These are phyloP conservation scores for Kalmusia sp. DNA, from an alignment of 2,329 filamentous ascomycete genomes.

Conservation along the genomic window DNA sequence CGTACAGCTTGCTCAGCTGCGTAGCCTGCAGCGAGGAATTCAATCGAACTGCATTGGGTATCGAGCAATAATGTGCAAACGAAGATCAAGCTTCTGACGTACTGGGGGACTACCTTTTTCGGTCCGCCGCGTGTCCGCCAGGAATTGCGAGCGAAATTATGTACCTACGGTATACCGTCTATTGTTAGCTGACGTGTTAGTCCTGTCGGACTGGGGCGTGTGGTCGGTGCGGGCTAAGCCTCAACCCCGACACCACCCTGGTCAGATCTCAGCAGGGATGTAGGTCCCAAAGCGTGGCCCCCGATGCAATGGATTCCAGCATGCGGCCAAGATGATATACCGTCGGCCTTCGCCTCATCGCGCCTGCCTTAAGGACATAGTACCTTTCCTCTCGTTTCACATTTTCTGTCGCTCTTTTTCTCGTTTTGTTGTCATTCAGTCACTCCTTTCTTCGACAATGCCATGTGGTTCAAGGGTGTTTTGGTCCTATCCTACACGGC, in stretches of 20 bases:
- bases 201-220: constrained; percentile 34
- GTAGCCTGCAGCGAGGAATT: not conserved
- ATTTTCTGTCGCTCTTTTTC: constrained; percentile 26
- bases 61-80: not conserved
- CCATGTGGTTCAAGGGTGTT: constrained; percentile 45
- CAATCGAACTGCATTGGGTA: not conserved
- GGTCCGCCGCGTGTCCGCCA: constrained; percentile 10
- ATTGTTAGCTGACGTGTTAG: constrained; percentile 39
- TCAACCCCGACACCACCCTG: constrained; percentile 30
- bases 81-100: constrained; percentile 21
- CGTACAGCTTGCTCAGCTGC: constrained; percentile 7
- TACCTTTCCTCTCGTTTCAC: constrained; percentile 36
- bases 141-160: constrained; percentile 5
- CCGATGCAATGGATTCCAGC: constrained; percentile 14
- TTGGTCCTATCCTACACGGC: constrained; percentile 31
- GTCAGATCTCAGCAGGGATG: constrained; percentile 25
- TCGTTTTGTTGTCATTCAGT: constrained; percentile 29
- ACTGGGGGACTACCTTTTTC: constrained; percentile 13
- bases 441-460: constrained; percentile 42
- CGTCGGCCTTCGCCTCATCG: constrained; percentile 31
- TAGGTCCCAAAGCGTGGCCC: constrained; percentile 15
- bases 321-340: constrained; percentile 22
- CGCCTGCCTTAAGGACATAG: constrained; percentile 29
- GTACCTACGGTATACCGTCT: constrained; percentile 20
- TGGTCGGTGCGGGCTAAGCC: constrained; percentile 37